These are phyloP conservation scores for Hericium coralloides DNA, from an alignment of 768 basidiomycete species.

Conservation along the genomic window DNA sequence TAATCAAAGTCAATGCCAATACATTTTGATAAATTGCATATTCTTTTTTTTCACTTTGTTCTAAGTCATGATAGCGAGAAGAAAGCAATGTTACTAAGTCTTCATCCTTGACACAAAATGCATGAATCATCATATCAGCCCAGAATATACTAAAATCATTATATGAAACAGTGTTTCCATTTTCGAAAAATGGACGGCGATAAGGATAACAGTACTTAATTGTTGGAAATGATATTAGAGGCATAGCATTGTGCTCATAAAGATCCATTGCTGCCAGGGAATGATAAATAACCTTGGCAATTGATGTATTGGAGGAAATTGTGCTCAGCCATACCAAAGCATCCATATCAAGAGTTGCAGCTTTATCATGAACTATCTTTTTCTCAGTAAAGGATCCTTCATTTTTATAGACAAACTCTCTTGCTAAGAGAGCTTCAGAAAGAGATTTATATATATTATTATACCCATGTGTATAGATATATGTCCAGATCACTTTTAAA, in stretches of 20 bases:
- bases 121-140: background rate
- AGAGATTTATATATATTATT: background rate
- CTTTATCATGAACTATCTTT: background rate
- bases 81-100: too few relatives aligned
- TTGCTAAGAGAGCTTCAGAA: background rate
- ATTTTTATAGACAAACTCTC: background rate
- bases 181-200: background rate
- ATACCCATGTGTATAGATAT: background rate
- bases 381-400: background rate
- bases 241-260: background rate
- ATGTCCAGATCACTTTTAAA: background rate
- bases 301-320: background rate
- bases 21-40: too few relatives aligned
- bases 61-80: too few relatives aligned
- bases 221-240: too few relatives aligned
- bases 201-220: too few relatives aligned
- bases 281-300: background rate
- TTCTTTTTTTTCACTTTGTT: too few relatives aligned
- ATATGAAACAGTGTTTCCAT: background rate
- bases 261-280: background rate
- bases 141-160: background rate
- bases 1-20: too few relatives aligned
- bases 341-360: background rate
- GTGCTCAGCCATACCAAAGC: background rate
- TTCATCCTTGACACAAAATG: too few relatives aligned